Conservation (phyloP, 352 stramenopile species). For the Phytopythium chamaehyphon region DNA sequence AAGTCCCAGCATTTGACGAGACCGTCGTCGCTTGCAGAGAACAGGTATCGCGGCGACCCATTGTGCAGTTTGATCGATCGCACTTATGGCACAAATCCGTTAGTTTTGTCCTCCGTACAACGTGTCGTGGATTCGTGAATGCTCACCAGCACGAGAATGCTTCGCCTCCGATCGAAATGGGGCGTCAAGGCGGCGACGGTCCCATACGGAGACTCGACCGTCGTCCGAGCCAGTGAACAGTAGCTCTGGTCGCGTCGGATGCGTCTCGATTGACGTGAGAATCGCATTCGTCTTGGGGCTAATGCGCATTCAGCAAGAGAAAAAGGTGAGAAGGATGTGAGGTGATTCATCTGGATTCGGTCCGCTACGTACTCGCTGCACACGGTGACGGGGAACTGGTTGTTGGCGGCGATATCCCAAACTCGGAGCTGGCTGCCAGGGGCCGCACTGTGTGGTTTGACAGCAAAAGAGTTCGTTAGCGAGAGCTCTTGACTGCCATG, state of each 20-base stretch:
- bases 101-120: no score
- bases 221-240: conserved; percentile 70
- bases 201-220: conserved; percentile 66
- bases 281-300: conserved; percentile 33
- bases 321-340: background rate
- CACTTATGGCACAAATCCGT: conserved; percentile 19
- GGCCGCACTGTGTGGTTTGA: conserved; percentile 23
- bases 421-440: conserved; percentile 63
- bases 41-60: conserved; percentile 59
- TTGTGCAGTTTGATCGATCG: conserved; percentile 65
- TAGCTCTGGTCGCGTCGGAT: conserved; percentile 73
- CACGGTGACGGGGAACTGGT: conserved; percentile 45
- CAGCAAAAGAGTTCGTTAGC: background rate
- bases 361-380: conserved; percentile 42
- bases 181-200: conserved; percentile 59
- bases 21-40: conserved; percentile 57
- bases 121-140: no score
- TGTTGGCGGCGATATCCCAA: conserved; percentile 66
- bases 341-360: background rate
- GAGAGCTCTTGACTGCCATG: conserved; percentile 1
- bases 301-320: background rate
- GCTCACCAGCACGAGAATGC: conserved; percentile 50
- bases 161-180: conserved; percentile 64
- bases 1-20: conserved; percentile 74
- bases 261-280: conserved; percentile 63